Conservation (phyloP, 108 stramenopile genomes). For the Phaeodactylum tricornutum region DNA sequence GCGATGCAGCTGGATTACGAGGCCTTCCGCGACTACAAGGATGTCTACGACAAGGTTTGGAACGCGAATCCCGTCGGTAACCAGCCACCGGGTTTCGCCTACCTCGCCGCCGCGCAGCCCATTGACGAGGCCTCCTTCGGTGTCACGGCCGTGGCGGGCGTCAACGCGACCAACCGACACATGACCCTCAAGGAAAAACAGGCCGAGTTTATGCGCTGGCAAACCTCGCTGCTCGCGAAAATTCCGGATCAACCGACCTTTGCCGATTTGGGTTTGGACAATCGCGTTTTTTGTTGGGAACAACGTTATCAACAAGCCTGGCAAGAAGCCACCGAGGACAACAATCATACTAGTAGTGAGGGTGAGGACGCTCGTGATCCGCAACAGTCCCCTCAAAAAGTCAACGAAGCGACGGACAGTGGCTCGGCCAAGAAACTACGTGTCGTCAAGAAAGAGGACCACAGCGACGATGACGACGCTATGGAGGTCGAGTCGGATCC, state of each 20-base stretch:
- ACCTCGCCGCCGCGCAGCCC: no score
- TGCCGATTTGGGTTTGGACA: conserved; percentile 44
- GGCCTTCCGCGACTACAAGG: conserved; percentile 17
- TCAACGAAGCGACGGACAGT: background rate
- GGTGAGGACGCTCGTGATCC: background rate
- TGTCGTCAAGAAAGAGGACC: background rate
- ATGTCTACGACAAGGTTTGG: conserved; percentile 25
- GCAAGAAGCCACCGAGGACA: background rate
- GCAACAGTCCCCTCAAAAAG: background rate
- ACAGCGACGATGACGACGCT: background rate
- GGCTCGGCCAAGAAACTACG: background rate
- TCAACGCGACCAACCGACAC: conserved; percentile 20
- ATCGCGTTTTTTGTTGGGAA: conserved; percentile 47
- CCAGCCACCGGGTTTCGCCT: no score
- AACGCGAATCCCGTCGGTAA: conserved; percentile 7
- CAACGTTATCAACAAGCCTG: conserved; percentile 27
- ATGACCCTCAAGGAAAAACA: conserved; percentile 31
- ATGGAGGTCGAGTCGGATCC: background rate
- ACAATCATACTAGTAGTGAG: background rate
- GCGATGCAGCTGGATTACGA: conserved; percentile 3
- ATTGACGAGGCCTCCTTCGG: conserved; percentile 14
- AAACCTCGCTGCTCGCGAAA: conserved; percentile 30
- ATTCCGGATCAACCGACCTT: conserved; percentile 68
- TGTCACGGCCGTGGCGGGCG: conserved; percentile 18
- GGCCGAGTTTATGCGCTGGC: conserved; percentile 54